phyloP scores from a whole-genome alignment of 805 yeast species.

The Yarrowia keelungensis region DNA sequence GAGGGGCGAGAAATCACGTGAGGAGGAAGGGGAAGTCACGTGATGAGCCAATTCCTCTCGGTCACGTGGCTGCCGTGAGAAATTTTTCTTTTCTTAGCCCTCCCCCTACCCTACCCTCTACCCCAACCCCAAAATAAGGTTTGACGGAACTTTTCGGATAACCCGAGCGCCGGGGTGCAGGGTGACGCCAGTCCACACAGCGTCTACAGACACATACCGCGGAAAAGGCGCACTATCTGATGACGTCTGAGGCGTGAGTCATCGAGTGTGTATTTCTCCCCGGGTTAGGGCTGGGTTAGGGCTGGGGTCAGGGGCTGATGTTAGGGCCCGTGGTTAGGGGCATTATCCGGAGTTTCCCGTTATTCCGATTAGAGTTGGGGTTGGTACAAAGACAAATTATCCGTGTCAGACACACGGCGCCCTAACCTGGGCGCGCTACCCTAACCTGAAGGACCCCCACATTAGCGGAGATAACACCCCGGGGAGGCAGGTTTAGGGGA shows the following conservation, averaged over 20 bases:
- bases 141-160: constrained; percentile 37
- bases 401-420: constrained; percentile 30
- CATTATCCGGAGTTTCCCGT: constrained; percentile 32
- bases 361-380: constrained; percentile 18
- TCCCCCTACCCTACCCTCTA: neutral
- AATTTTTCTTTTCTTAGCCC: too few relatives aligned
- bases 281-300: constrained; percentile 9
- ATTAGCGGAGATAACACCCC: constrained; percentile 4
- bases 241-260: constrained; percentile 11
- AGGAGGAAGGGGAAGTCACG: too few relatives aligned
- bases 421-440: constrained; percentile 5
- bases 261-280: neutral
- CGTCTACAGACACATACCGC: constrained; percentile 10
- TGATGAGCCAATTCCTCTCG: too few relatives aligned
- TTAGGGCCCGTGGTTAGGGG: neutral
- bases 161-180: constrained; percentile 35
- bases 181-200: constrained; percentile 26
- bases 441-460: constrained; percentile 15
- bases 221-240: constrained; percentile 1
- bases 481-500: too few relatives aligned
- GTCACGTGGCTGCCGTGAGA: too few relatives aligned
- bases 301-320: too few relatives aligned
- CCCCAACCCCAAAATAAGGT: neutral
- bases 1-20: too few relatives aligned
- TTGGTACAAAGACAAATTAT: constrained; percentile 16